These are phyloP conservation scores for Salix purpurea DNA, from an alignment of 345 rosid genomes.

Conservation along the genomic window DNA sequence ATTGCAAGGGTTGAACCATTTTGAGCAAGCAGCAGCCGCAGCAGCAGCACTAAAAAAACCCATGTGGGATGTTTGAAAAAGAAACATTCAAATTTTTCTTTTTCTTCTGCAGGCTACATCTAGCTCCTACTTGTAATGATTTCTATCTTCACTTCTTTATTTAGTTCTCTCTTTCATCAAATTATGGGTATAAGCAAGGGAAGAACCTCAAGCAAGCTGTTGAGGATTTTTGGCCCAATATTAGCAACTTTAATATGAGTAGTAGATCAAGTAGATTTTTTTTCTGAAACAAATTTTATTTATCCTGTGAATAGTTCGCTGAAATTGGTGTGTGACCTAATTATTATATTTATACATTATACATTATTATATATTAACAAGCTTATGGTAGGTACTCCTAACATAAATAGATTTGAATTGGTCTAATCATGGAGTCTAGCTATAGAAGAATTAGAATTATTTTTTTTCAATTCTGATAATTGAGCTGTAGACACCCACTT, in stretches of 20 bases:
- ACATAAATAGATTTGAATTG: too few species aligned
- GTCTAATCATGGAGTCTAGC: too few species aligned
- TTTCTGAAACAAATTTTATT: background rate
- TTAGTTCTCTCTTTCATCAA: background rate
- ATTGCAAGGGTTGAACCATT: constrained; percentile 27
- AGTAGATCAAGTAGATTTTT: background rate
- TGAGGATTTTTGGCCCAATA: constrained; percentile 7
- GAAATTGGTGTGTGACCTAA: background rate
- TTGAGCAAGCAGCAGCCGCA: constrained; percentile 31
- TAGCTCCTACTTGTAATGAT: background rate
- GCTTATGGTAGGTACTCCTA: background rate
- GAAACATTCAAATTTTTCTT: background rate
- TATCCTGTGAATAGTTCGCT: background rate
- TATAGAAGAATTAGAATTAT: too few species aligned
- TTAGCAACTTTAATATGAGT: constrained; percentile 6
- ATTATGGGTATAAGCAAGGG: background rate
- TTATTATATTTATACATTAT: background rate
- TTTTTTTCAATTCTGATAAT: too few species aligned
- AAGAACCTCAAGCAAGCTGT: background rate
- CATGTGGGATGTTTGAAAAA: constrained; percentile 35
- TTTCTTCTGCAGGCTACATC: background rate
- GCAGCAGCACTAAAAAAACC: constrained; percentile 34
- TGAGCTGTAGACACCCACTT: too few species aligned
- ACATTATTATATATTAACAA: background rate
- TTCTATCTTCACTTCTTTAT: background rate